Evolutionary conservation across 2,329 filamentous ascomycete species (phyloP), one percentile per base, ranked within the genome.

Genomic region (Alternaria postmessia): DNA sequence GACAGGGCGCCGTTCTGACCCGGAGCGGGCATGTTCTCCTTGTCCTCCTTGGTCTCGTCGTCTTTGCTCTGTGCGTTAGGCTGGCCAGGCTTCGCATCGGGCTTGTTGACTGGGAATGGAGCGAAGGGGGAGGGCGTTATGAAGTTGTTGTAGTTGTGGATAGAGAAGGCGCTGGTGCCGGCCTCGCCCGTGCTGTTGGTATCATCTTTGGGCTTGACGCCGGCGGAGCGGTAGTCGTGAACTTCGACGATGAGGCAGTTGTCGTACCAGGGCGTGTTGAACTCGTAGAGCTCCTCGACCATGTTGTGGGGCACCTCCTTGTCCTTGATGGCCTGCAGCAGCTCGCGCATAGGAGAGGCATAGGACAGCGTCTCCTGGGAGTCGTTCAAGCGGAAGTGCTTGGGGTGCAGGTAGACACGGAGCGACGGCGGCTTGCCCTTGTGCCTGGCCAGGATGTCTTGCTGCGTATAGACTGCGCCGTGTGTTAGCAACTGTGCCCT

Each of bases 321-420:
- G 42, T 82, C 83, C 66, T 86, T 86, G 46, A 98, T 79, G 77
- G 97, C 93, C 67, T 96, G 89, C 38, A 97, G 83, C 51, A 92
- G 83, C 68, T 92, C 80, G 69, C 86, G 88, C 94, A 98, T 97
- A 24, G 95, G 93, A 20, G 93, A 97, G 71, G 92, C 92, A 79
- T 98, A 98, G 5, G 88, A 86, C 71, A 97, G 97, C 75, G 91
- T 94, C 73, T 94, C 92, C 78, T 97, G 93, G 79, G 97, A 94
- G 71, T 93, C 89, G 69, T 98, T 94, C 80, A 99, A 63, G 59
- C 76, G 73, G 75, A 97, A 98, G 79, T 97, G 90, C 5, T 87
- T 93, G 9, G 89, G 85, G 75, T 97, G 89, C 32, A 99, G 83
- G 76, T 97, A 94, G 24, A 99, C 83, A 51, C 94, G 88, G 24